These are phyloP conservation scores for Termitomyces sp. DNA, from an alignment of 768 basidiomycete species.

Conservation along the genomic window DNA sequence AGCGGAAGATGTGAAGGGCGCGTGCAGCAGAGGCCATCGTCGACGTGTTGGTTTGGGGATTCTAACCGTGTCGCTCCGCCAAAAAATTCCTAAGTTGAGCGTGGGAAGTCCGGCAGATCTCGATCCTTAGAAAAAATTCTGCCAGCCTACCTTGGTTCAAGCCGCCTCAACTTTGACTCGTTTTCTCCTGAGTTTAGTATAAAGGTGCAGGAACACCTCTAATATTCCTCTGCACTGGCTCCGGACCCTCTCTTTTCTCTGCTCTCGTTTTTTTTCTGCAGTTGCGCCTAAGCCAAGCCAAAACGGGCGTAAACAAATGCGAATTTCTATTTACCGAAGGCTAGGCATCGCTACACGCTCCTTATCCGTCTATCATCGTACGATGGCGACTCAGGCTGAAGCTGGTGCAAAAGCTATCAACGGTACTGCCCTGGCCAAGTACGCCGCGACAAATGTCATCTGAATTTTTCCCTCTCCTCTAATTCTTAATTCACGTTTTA, in stretches of 20 bases:
- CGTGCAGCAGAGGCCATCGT: conserved; percentile 39
- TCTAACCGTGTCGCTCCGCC: conserved; percentile 13
- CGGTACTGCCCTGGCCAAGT: conserved; percentile 85
- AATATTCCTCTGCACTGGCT: not conserved
- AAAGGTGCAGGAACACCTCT: conserved; percentile 13
- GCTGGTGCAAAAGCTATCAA: conserved; percentile 61
- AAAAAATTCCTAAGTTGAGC: conserved; percentile 12
- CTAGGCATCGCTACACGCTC: conserved; percentile 8
- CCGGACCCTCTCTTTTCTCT: not conserved
- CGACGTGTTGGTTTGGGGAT: conserved; percentile 7
- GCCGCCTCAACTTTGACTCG: conserved; percentile 3
- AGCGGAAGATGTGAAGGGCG: conserved; percentile 51
- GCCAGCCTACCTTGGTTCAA: not conserved
- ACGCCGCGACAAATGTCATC: conserved; percentile 18
- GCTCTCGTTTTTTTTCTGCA: conserved; percentile 1
- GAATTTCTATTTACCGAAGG: conserved; percentile 15
- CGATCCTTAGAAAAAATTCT: conserved; percentile 2
- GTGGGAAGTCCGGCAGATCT: conserved; percentile 12
- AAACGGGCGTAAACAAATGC: conserved; percentile 24
- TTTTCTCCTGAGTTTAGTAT: not conserved
- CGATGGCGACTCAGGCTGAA: conserved; percentile 31
- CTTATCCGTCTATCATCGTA: conserved; percentile 37
- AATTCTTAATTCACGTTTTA: conserved; percentile 26
- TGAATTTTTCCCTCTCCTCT: not conserved
- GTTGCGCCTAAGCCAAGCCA: conserved; percentile 3